These are phyloP conservation scores for Paramyrothecium sp. DNA, from an alignment of 2,329 filamentous ascomycete species.

Conservation along the genomic window DNA sequence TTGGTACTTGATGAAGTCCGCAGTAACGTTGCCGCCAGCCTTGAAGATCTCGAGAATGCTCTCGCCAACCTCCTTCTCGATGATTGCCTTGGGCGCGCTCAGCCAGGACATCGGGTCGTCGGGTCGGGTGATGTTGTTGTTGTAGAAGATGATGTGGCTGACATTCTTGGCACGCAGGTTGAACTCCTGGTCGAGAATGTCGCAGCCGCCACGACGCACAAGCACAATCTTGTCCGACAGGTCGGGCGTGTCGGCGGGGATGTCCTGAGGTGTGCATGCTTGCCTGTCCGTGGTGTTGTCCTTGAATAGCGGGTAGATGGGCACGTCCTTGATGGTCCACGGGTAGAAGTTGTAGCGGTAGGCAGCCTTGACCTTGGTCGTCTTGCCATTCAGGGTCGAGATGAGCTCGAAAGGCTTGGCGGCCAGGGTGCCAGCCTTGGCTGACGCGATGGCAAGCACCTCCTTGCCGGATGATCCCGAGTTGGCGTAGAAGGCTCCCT, in stretches of 20 bases:
- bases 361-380: background rate
- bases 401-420: constrained; percentile 22
- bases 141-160: constrained; percentile 3
- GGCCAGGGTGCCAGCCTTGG: constrained; percentile 22
- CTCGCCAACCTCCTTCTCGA: constrained; percentile 11
- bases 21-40: constrained; percentile 23
- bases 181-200: background rate
- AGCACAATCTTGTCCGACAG: constrained; percentile 1
- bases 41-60: constrained; percentile 22
- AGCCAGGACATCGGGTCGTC: constrained; percentile 7
- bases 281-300: background rate
- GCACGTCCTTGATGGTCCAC: background rate
- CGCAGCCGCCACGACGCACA: background rate
- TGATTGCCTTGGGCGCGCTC: background rate
- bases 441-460: constrained; percentile 42
- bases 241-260: background rate
- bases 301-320: background rate
- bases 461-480: constrained; percentile 38
- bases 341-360: background rate
- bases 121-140: constrained; percentile 8
- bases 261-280: background rate
- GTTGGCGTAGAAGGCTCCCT: constrained; percentile 39
- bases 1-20: constrained; percentile 17
- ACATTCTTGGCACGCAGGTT: background rate
- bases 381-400: constrained; percentile 3